Base-by-base conservation (phyloP, 306 rosid genomes). In the Rosa multiflora region DNA sequence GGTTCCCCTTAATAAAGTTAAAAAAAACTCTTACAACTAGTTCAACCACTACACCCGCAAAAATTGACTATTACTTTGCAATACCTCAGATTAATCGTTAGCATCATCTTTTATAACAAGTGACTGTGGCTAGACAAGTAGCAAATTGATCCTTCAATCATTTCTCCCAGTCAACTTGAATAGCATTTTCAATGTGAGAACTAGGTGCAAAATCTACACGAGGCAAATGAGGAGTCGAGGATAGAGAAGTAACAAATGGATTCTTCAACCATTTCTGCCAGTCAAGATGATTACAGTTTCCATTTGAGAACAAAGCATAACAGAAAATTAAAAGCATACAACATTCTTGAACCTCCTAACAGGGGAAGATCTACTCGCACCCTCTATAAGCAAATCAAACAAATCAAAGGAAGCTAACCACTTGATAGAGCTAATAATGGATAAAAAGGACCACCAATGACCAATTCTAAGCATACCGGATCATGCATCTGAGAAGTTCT, bases 401-500 rank as follows among this genome's bases (percentile, higher is more conserved):
- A 37, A 75, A 75, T 26, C 63, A 72, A 77, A 71, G 79, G 78
- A 81, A 80, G 80, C 70, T 80, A 48, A 64, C 84, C 76, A 76
- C 48, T 76, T 64, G 21, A 32, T 75, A 18, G 43, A 75, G 71
- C 70, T 43, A 61, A 26, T 43, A 8, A 17, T 43, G 44, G 58
- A 46, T 26, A 32, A 39, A 63, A 77, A 83, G 43, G 82, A 67
- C 71, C 82, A 74, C 32, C 79, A 66, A 63, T 68, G 82, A 83
- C 40, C 77, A 80, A 72, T 79, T 83, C 53, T 8, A 85, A 63
- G 84, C 90, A 72, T 87, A 87, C 90, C 85, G 37, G 70, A 69
- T 81, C 67, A 78, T 74, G 76, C 68, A 82, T 79, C 73, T 10
- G 64, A 75, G 76, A 83, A 77, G 69, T 76, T 56, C 55, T 72